Evolutionary conservation across 768 basidiomycete genomes (phyloP), one percentile per base, ranked within the genome.

Genomic region (Boletus rubescentipes): DNA sequence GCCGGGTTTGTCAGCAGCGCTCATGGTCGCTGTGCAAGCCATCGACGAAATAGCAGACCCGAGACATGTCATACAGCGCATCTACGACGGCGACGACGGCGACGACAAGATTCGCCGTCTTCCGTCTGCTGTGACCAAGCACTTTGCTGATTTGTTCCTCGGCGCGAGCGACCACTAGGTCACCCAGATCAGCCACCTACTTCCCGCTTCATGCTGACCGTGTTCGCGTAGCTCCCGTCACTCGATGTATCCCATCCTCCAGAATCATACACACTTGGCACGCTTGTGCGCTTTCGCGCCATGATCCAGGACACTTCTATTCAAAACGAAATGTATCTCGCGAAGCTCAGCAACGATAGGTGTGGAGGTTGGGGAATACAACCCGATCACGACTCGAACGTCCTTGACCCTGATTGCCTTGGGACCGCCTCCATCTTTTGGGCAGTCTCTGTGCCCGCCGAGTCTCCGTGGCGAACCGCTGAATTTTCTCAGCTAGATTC

Each of bases 261-360:
- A 35, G 74, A 79, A 26, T 71, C 71, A 3, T 77, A 82, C 61
- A 64, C 66, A 10, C 72, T 77, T 54, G 74, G 83, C n/a, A 70
- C 82, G 0, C 77, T 92, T 5, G 87, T 93, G 4, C 75, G 79
- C 18, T 91, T 92, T 67, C 79, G 82, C 31, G 86, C 80, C 23
- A 89, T 92, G 86, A 76, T 92, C 30, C 91, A 93, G 67, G 91
- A 92, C 64, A 91, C 89, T 2, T 89, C 89, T 3, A 65, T 79
- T 16, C 83, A 86, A 6, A 80, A 82, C 0, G 87, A 91, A 64
- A 75, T 93, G 57, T 93, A 93, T 68, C 73, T 89, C 38, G 78
- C 83, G 3, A 75, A 64, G 38, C 67, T 73, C 23, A 51, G 63
- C 39, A 67, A 73, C 34, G 76, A 74, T 2, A 64, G 62, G 39